Evolutionary conservation across 2,329 filamentous ascomycete genomes (phyloP).

Genomic region (Phymatotrichopsis omnivora): DNA sequence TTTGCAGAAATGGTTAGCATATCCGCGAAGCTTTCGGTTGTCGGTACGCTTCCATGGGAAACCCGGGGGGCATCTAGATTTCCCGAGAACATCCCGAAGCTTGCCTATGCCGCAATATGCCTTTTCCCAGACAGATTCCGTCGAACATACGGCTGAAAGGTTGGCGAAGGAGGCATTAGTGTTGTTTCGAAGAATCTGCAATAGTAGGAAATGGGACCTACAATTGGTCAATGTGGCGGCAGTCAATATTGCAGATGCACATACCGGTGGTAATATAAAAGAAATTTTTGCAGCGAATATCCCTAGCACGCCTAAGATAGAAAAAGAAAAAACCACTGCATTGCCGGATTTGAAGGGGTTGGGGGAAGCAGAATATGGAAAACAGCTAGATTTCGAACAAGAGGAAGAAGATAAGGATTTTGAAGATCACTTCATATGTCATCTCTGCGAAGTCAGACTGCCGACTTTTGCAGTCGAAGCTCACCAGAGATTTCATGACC

Average conservation of each 20-base stretch:
- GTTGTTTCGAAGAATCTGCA: conserved; percentile 57
- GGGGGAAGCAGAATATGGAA: conserved; percentile 11
- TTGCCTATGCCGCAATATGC: conserved; percentile 61
- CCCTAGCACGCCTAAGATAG: conserved; percentile 5
- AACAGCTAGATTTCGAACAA: conserved; percentile 22
- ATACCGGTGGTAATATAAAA: conserved; percentile 63
- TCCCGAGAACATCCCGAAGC: conserved; percentile 59
- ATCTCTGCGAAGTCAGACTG: conserved; percentile 39
- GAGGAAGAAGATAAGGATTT: conserved; percentile 26
- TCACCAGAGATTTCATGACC: conserved; percentile 41
- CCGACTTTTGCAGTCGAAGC: conserved; percentile 43
- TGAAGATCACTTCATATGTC: conserved; percentile 35
- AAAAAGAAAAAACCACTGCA: conserved; percentile 55
- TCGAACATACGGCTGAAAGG: conserved; percentile 53
- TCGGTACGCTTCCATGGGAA: conserved; percentile 56
- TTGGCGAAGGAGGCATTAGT: conserved; percentile 60
- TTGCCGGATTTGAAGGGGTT: conserved; percentile 54
- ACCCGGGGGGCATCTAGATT: conserved; percentile 45
- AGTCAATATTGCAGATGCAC: conserved; percentile 62
- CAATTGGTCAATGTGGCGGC: conserved; percentile 79
- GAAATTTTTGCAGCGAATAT: conserved; percentile 58
- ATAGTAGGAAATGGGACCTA: conserved; percentile 56
- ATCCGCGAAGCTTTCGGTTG: conserved; percentile 70
- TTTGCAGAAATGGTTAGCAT: conserved; percentile 56
- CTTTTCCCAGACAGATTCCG: conserved; percentile 51